Conservation (phyloP, 768 basidiomycete genomes). For the Tremella yokohamensis region DNA sequence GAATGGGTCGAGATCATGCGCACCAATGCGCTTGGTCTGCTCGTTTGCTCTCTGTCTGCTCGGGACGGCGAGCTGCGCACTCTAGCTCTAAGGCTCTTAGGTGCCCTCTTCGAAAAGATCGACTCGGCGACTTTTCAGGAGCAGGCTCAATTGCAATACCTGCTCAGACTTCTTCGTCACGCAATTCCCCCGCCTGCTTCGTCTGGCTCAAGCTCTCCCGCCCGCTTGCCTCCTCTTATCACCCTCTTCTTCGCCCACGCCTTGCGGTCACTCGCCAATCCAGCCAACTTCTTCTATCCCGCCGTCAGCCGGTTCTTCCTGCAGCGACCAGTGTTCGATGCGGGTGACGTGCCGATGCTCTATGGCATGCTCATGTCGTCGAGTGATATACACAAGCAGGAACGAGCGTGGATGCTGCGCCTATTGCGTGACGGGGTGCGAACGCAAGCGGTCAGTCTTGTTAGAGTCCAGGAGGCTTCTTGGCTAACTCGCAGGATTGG, state of each 20-base stretch:
- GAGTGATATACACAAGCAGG: constrained; percentile 75
- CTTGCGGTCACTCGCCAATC: constrained; percentile 75
- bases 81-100: constrained; percentile 61
- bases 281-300: constrained; percentile 83
- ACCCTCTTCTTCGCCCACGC: constrained; percentile 80
- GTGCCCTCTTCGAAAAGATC: constrained; percentile 55
- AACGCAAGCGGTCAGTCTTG: constrained; percentile 51
- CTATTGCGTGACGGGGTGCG: constrained; percentile 78
- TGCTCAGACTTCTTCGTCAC: constrained; percentile 66
- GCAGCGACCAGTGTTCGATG: constrained; percentile 78
- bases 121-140: constrained; percentile 71
- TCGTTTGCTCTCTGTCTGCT: constrained; percentile 69
- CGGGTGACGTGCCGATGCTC: constrained; percentile 80
- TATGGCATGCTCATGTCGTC: constrained; percentile 81
- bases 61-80: constrained; percentile 62
- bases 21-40: constrained; percentile 70
- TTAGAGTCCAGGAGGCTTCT: not conserved
- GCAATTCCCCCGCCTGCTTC: constrained; percentile 54
- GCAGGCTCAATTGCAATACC: constrained; percentile 66
- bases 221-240: constrained; percentile 69
- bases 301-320: constrained; percentile 80
- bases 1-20: constrained; percentile 85
- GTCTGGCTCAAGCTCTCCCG: not conserved
- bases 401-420: constrained; percentile 81
- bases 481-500: constrained; percentile 65